Conservation (phyloP, 441 rosid genomes). For the Erysimum pusillum region DNA sequence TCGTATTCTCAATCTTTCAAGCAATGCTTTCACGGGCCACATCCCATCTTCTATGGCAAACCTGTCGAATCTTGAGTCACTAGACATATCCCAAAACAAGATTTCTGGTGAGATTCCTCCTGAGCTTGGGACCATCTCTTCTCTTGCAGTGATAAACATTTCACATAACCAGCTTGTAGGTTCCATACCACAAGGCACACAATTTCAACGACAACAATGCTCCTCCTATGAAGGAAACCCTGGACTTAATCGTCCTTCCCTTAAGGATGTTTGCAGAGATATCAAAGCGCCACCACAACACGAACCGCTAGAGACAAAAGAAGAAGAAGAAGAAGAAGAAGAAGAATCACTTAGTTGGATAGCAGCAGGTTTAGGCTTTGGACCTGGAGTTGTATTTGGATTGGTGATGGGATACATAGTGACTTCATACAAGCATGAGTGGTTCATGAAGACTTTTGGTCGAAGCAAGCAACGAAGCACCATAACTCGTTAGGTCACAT, state of each 20-base stretch:
- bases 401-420: not conserved
- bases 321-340: conserved; percentile 20
- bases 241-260: conserved; percentile 14
- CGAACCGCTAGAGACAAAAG: not conserved
- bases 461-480: not conserved
- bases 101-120: conserved; percentile 37
- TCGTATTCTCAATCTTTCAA: conserved; percentile 25
- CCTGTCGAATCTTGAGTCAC: conserved; percentile 14
- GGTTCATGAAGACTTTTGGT: conserved; percentile 13
- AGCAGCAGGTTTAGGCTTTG: not conserved
- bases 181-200: conserved; percentile 23
- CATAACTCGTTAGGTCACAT: not conserved
- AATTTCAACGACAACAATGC: conserved; percentile 26
- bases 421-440: not conserved
- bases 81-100: conserved; percentile 43
- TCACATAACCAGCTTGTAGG: conserved; percentile 36
- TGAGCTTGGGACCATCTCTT: conserved; percentile 31
- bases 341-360: not conserved
- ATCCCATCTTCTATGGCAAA: conserved; percentile 40
- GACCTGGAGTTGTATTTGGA: conserved; percentile 13
- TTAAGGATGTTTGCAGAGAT: conserved; percentile 25
- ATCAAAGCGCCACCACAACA: not conserved
- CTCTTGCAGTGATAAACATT: conserved; percentile 1
- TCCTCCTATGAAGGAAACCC: conserved; percentile 11
- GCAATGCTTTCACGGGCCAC: conserved; percentile 22